Percentiles rank a stretch among this genome's conserved stretches.
These are phyloP conservation scores for Lentinus tigrinus DNA, from an alignment of 768 basidiomycete species.

Conservation along the genomic window DNA sequence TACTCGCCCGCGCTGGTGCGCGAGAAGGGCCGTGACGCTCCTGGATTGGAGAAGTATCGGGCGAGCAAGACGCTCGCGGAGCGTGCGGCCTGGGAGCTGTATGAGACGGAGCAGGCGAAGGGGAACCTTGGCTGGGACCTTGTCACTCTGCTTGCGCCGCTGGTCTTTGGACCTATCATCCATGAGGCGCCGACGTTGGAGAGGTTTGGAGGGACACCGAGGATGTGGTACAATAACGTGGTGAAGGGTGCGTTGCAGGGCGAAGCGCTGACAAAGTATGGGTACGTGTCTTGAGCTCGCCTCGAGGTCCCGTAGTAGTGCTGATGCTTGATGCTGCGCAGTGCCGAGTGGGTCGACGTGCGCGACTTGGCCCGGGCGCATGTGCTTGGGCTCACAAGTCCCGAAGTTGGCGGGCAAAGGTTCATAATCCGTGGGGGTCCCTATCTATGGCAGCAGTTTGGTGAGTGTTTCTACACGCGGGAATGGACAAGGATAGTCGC, in stretches of 20 bases:
- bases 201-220: conserved; percentile 35
- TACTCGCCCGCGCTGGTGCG: conserved; percentile 42
- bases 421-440: conserved; percentile 31
- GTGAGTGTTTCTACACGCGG: conserved; percentile 8
- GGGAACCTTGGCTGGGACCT: conserved; percentile 48
- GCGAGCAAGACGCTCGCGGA: conserved; percentile 63
- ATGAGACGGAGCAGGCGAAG: conserved; percentile 39
- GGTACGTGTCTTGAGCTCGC: conserved; percentile 1
- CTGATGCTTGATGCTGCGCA: too few species aligned
- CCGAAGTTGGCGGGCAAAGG: conserved; percentile 37
- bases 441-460: conserved; percentile 20
- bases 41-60: conserved; percentile 45
- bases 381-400: conserved; percentile 27
- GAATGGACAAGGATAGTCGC: not conserved
- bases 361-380: conserved; percentile 35
- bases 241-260: conserved; percentile 14
- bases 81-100: conserved; percentile 52
- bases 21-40: conserved; percentile 47
- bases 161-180: conserved; percentile 22
- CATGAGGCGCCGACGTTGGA: conserved; percentile 34
- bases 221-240: conserved; percentile 20
- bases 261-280: conserved; percentile 11
- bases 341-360: conserved; percentile 32
- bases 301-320: not conserved
- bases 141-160: conserved; percentile 53